phyloP scores from a whole-genome alignment of 1,139 yeast species.

The Taiozyma sp. region DNA sequence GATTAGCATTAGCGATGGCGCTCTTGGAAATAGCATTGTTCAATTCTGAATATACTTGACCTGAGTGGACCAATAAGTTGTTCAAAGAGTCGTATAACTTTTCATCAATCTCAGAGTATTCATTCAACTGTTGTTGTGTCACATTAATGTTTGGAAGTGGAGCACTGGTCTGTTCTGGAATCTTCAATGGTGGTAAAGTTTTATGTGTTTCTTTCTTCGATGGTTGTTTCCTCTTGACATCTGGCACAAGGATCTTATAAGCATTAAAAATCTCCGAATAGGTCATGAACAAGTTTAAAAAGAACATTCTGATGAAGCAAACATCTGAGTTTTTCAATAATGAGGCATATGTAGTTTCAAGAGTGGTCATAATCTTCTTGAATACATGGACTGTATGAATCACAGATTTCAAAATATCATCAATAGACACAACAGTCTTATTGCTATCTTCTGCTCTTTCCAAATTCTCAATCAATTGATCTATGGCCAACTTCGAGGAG shows the following conservation, averaged over 20 bases:
- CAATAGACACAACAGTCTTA: slow-evolving; percentile 23
- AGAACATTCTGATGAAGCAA: slow-evolving; percentile 66
- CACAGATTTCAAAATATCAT: slow-evolving; percentile 30
- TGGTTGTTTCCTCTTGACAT: slow-evolving; percentile 9
- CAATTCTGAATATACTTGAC: slow-evolving; percentile 71
- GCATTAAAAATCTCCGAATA: slow-evolving; percentile 74
- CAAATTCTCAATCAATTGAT: slow-evolving; percentile 50
- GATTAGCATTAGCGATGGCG: slow-evolving; percentile 48
- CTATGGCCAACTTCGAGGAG: slow-evolving; percentile 53
- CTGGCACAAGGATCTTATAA: slow-evolving; percentile 41
- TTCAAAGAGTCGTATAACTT: slow-evolving; percentile 70
- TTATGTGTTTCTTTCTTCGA: slow-evolving; percentile 7
- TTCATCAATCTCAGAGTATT: slow-evolving; percentile 57
- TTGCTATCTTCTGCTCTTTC: slow-evolving; percentile 46
- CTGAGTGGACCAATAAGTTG: slow-evolving; percentile 72
- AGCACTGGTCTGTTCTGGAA: slow-evolving; percentile 12
- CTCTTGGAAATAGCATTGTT: slow-evolving; percentile 71
- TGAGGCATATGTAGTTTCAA: slow-evolving; percentile 41
- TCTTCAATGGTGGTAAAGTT: slow-evolving; percentile 16
- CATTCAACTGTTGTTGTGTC: slow-evolving; percentile 27
- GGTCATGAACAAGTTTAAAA: slow-evolving; percentile 66
- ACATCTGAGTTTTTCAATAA: slow-evolving; percentile 57
- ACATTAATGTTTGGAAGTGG: slow-evolving; percentile 12
- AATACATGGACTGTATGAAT: slow-evolving; percentile 37
- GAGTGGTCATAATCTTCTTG: slow-evolving; percentile 42